phyloP scores from a whole-genome alignment of 2,329 filamentous ascomycete genomes.

The Chaetomium globosum region DNA sequence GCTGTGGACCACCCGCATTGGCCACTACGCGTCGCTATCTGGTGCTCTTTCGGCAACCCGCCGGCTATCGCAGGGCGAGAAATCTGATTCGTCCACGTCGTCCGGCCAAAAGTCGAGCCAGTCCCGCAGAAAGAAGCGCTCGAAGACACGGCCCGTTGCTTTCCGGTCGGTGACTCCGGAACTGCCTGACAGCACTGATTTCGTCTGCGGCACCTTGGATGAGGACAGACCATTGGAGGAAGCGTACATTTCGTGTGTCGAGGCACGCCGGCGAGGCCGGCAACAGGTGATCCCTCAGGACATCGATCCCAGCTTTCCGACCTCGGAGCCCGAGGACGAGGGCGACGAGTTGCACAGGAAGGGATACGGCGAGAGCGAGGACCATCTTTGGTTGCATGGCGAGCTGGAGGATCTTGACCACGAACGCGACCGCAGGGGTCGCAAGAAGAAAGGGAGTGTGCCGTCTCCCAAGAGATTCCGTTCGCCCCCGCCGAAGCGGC shows the following conservation, averaged over 20 bases:
- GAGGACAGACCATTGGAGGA: constrained; percentile 94
- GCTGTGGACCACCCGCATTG: constrained; percentile 57
- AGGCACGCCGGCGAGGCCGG: constrained; percentile 78
- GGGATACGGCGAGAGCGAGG: constrained; percentile 65
- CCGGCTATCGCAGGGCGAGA: constrained; percentile 48
- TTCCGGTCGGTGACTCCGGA: constrained; percentile 74
- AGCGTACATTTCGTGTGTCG: constrained; percentile 83
- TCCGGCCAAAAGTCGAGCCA: constrained; percentile 45
- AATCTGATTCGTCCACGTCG: constrained; percentile 64
- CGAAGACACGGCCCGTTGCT: constrained; percentile 48
- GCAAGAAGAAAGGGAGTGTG: constrained; percentile 53
- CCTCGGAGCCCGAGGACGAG: constrained; percentile 86
- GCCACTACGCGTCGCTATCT: constrained; percentile 44
- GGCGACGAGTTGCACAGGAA: constrained; percentile 67
- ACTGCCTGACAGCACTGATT: constrained; percentile 95
- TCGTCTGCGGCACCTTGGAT: constrained; percentile 96
- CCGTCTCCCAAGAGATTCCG: constrained; percentile 65
- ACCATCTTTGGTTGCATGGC: constrained; percentile 70
- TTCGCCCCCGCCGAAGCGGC: constrained; percentile 55
- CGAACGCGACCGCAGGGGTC: constrained; percentile 56
- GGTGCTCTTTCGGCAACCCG: constrained; percentile 44
- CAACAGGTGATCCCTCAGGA: constrained; percentile 88
- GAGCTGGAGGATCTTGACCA: constrained; percentile 68
- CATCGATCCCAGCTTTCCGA: constrained; percentile 95
- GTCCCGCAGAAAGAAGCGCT: constrained; percentile 40